phyloP scores from a whole-genome alignment of 257 asterid species.

The Linaria vulgaris region DNA sequence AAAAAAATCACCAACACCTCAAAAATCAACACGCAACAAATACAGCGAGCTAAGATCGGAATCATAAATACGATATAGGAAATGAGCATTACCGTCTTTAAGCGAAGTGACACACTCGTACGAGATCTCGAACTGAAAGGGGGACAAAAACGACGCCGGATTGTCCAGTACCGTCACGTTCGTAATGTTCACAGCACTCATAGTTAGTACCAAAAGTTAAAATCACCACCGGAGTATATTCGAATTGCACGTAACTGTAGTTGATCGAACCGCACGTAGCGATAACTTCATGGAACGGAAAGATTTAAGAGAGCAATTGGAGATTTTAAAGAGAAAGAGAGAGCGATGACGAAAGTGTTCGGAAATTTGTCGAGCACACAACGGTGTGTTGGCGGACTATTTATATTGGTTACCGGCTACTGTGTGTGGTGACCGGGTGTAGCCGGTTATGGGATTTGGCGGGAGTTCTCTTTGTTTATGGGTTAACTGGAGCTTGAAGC shows the following conservation, averaged over 20 bases:
- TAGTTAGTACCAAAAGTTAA: constrained; percentile 22
- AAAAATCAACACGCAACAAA: constrained; percentile 2
- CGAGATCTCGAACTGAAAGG: constrained; percentile 95
- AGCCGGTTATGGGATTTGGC: constrained; percentile 53
- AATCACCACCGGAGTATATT: not conserved
- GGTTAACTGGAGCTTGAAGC: constrained; percentile 10
- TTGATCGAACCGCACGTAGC: not conserved
- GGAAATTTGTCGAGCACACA: constrained; percentile 12
- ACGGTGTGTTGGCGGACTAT: not conserved
- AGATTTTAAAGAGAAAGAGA: not conserved
- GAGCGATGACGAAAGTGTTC: constrained; percentile 24
- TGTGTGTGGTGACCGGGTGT: constrained; percentile 36
- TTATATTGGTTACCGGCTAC: constrained; percentile 42
- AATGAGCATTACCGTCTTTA: constrained; percentile 58
- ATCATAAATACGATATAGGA: not conserved
- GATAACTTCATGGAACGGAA: constrained; percentile 31
- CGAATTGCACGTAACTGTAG: constrained; percentile 5
- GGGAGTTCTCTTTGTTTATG: constrained; percentile 38
- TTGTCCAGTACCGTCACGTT: constrained; percentile 91
- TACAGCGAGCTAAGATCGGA: not conserved
- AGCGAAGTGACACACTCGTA: constrained; percentile 90
- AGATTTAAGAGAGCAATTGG: constrained; percentile 4
- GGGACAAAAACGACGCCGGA: constrained; percentile 81
- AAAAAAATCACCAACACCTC: not conserved
- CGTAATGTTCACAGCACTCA: constrained; percentile 93